Percentiles rank a stretch among this genome's conserved stretches.
Conservation (phyloP, 2,329 filamentous ascomycete species). For the Acephala macrosclerotiorum region DNA sequence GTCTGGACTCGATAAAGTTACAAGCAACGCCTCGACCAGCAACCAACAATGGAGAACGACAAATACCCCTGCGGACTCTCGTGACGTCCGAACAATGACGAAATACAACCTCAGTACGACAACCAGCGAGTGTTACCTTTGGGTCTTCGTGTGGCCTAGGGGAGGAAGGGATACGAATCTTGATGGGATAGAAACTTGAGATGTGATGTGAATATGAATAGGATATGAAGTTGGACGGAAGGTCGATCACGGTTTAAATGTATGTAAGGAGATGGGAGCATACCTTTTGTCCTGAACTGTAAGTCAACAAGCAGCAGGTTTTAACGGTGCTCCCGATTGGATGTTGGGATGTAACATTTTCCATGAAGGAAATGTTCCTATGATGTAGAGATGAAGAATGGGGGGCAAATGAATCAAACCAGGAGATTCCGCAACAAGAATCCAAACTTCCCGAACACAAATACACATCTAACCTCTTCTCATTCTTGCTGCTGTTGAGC, state of each 20-base stretch:
- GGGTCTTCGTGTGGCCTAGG: neutral
- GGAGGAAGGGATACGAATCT: neutral
- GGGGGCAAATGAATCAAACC: neutral
- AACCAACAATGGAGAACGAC: no score
- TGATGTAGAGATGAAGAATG: neutral
- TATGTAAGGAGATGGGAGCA: neutral
- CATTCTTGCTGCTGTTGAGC: neutral
- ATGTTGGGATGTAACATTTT: neutral
- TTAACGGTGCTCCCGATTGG: neutral
- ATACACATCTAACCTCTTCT: neutral
- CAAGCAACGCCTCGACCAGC: no score
- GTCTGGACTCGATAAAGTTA: no score
- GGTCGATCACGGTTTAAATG: neutral
- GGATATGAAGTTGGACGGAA: neutral
- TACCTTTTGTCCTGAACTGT: conserved; percentile 6
- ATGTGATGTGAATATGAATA: neutral
- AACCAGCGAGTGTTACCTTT: neutral
- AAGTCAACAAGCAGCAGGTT: neutral
- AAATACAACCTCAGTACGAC: no score
- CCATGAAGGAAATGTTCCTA: neutral
- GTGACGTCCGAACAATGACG: no score
- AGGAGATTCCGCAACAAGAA: neutral
- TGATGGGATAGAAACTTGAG: neutral
- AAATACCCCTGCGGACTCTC: no score
- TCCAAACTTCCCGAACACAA: neutral